Conservation (phyloP, 176 grass and related monocot species). For the Rhynchospora tenuis region DNA sequence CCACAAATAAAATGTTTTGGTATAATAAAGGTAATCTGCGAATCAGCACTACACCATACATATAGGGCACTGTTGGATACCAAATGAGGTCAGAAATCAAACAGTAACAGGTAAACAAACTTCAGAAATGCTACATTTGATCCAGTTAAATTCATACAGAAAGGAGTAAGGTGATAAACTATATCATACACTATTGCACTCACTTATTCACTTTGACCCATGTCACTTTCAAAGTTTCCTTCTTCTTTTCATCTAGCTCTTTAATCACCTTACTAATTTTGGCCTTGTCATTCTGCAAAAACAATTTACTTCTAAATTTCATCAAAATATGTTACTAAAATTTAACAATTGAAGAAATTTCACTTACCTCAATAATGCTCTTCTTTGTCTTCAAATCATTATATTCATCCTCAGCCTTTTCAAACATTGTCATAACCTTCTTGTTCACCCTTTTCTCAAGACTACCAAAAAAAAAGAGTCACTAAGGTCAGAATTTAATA, state of each 20-base stretch:
- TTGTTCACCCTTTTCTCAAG: conserved; percentile 99
- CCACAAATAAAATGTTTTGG: background rate
- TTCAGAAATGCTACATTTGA: background rate
- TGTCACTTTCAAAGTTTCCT: conserved; percentile 89
- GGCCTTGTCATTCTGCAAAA: conserved; percentile 77
- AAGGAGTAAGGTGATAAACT: background rate
- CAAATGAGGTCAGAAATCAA: conserved; percentile 5
- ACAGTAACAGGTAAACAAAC: background rate
- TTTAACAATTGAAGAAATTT: conserved; percentile 10
- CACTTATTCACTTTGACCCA: conserved; percentile 99
- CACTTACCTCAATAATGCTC: conserved; percentile 75
- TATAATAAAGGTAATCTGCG: background rate
- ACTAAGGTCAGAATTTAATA: background rate
- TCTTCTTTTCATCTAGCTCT: conserved; percentile 96
- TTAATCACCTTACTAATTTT: conserved; percentile 93
- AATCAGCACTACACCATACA: background rate
- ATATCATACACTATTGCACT: background rate
- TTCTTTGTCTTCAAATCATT: conserved; percentile 92
- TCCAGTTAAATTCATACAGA: background rate
- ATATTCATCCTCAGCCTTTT: conserved; percentile 97
- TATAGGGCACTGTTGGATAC: background rate
- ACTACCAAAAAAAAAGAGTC: conserved; percentile 40
- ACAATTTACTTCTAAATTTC: conserved; percentile 1
- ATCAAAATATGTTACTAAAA: background rate
- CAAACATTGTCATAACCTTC: conserved; percentile 99